Percentiles rank a stretch among this genome's conserved stretches.
Conservation (phyloP, 768 basidiomycete genomes). For the Kwoniella europaea region DNA sequence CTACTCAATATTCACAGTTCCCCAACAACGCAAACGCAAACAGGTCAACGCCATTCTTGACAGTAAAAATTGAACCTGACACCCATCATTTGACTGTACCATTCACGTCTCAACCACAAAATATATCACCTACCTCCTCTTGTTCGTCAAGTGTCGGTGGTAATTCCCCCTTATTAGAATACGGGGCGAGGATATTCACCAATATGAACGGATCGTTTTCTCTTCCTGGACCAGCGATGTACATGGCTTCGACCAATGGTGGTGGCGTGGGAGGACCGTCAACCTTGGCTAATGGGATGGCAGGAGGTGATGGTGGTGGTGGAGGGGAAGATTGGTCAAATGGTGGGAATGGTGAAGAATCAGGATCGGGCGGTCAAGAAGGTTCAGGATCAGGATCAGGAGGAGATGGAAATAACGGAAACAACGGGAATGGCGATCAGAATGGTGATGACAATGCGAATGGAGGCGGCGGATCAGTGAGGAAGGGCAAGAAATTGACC, state of each 20-base stretch:
- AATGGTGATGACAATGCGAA: not conserved
- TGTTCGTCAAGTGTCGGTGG: not conserved
- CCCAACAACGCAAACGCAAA: not conserved
- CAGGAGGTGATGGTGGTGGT: constrained; percentile 15
- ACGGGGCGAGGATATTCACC: constrained; percentile 18
- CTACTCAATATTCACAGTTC: not conserved
- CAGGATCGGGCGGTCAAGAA: constrained; percentile 2
- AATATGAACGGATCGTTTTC: constrained; percentile 25
- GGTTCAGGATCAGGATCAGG: constrained; percentile 9
- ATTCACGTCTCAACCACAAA: not conserved
- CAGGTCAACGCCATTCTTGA: constrained; percentile 1
- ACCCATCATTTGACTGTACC: constrained; percentile 12
- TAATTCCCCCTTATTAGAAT: constrained; percentile 18
- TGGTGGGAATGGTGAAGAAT: constrained; percentile 9
- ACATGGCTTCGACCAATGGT: constrained; percentile 21
- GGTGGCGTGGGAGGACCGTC: constrained; percentile 8
- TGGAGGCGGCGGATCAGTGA: not conserved
- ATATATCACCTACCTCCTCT: not conserved
- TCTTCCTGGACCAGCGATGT: constrained; percentile 17
- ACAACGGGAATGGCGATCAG: constrained; percentile 18
- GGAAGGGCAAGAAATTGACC: constrained; percentile 41
- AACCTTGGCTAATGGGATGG: constrained; percentile 13
- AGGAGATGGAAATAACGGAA: constrained; percentile 15
- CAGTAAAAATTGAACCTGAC: constrained; percentile 23
- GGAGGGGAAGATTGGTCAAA: constrained; percentile 12